These are phyloP conservation scores for Glycine soja DNA, from an alignment of 306 rosid genomes.

Conservation along the genomic window DNA sequence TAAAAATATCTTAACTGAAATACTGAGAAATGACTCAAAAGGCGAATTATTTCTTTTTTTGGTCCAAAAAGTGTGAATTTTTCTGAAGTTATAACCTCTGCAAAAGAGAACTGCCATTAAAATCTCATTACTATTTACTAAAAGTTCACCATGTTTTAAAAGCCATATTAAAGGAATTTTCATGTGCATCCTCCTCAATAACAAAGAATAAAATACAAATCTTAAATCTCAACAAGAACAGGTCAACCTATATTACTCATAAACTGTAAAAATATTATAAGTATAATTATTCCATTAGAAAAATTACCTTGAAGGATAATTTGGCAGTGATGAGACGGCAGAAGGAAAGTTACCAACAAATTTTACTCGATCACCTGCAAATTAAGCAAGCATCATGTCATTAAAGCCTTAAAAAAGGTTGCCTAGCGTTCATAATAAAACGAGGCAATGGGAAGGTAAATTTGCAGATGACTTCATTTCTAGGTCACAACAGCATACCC, in stretches of 20 bases:
- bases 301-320: constrained; percentile 70
- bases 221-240: constrained; percentile 8
- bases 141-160: not conserved
- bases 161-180: not conserved
- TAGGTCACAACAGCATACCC: constrained; percentile 55
- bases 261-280: not conserved
- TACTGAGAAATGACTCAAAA: not conserved
- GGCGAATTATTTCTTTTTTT: not conserved
- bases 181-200: not conserved
- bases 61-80: not conserved
- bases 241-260: not conserved
- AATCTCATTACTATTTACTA: not conserved
- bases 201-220: constrained; percentile 7
- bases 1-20: constrained; percentile 15
- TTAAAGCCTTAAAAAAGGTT: not conserved
- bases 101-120: constrained; percentile 23
- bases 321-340: constrained; percentile 52
- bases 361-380: constrained; percentile 91
- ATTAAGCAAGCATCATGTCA: constrained; percentile 34
- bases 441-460: constrained; percentile 1
- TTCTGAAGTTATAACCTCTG: not conserved
- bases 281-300: not conserved
- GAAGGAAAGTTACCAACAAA: constrained; percentile 74
- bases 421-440: not conserved
- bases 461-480: constrained; percentile 7